Evolutionary conservation across 148 eudicot species (phyloP), one percentile per base, ranked within the genome.

Genomic region (Arbutus unedo): DNA sequence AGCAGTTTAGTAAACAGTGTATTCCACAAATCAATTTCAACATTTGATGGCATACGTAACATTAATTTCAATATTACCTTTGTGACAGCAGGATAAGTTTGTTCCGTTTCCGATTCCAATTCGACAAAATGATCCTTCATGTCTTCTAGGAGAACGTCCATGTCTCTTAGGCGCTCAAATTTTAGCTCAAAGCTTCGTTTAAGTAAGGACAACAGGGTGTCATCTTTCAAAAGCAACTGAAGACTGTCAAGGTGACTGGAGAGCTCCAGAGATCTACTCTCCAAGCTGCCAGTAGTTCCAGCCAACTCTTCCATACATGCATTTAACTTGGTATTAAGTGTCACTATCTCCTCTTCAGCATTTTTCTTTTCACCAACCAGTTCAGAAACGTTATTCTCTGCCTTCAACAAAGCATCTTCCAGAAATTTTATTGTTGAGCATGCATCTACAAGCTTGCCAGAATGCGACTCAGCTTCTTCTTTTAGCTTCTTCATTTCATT

Each of bases 301-400:
- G 91, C 88, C 86, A 94, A 88, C 88, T 92, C 97, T 85, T 94
- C 92, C 89, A 89, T 89, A 81, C 97, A 93, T 8, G 87, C 82
- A 79, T 88, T 88, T 74, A 96, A 84, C 90, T 89, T 92, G 78
- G 90, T 80, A 79, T 57, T 93, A 53, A 96, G 88, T 64, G 86
- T 79, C 64, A 81, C 81, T 74, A 91, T 84, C 87, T 94, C 94
- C 77, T 88, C 84, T 79, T 93, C 94, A 49, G 89, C 87, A 83
- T 82, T 88, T 70, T 85, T 85, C 90, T 90, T 91, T 86, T 88
- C 93, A 79, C 50, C 84, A 67, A 80, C 84, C 85, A 96, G 89
- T 84, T 82, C 86, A 67, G 92, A 86, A 9, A 91, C 25, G 60
- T 83, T 87, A 72, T 82, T 87, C 79, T 91, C 88, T 48, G 95